Conservation (phyloP, 1,139 yeast genomes). For the Nadsonia commutata region DNA sequence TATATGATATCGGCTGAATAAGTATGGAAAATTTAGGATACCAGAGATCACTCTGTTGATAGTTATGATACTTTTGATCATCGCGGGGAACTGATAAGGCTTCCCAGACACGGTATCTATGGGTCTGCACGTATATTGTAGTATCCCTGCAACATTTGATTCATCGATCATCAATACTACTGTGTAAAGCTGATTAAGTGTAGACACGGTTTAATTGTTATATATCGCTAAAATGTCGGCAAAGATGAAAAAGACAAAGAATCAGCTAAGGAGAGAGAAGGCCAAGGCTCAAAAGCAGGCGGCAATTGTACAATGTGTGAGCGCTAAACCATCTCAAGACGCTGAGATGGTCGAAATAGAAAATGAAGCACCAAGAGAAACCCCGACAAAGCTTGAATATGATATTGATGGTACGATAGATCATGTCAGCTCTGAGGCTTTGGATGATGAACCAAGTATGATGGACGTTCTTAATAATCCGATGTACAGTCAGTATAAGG, state of each 20-base stretch:
- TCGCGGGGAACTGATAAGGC: background rate
- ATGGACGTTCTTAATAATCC: slow-evolving; percentile 24
- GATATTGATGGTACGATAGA: slow-evolving; percentile 8
- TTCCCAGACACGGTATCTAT: background rate
- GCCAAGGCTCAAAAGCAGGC: slow-evolving; percentile 34
- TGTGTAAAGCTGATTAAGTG: background rate
- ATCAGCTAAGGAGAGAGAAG: slow-evolving; percentile 48
- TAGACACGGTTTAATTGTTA: background rate
- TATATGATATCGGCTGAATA: background rate
- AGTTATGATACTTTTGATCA: too few relatives aligned
- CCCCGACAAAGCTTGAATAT: slow-evolving; percentile 1
- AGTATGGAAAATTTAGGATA: background rate
- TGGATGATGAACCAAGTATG: slow-evolving; percentile 12
- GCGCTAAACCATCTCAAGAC: slow-evolving; percentile 3
- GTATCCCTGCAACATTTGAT: background rate
- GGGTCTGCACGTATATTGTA: background rate
- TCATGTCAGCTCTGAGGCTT: slow-evolving; percentile 4
- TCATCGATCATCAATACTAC: background rate
- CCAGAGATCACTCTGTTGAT: too few relatives aligned
- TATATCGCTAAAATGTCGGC: background rate
- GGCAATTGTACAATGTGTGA: slow-evolving; percentile 5
- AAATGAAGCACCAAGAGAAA: slow-evolving; percentile 2
- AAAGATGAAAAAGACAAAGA: slow-evolving; percentile 17
- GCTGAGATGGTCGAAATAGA: slow-evolving; percentile 2
- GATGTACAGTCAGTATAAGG: slow-evolving; percentile 28